Evolutionary conservation across 257 asterid species (phyloP).

Genomic region (Dorcoceras hygrometricum): DNA sequence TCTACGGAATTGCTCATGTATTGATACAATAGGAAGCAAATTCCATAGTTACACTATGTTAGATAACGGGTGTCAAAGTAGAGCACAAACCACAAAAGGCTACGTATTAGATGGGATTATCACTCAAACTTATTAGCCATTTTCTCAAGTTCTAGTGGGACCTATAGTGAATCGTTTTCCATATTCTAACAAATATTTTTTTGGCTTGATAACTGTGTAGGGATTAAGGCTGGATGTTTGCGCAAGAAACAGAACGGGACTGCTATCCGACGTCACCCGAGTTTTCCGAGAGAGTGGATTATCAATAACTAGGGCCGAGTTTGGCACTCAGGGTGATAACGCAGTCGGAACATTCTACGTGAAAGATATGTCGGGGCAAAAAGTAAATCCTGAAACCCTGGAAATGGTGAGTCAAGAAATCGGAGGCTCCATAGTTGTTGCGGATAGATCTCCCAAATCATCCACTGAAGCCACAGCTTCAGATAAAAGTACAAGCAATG

Average conservation of each 20-base stretch:
- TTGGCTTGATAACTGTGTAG: slow-evolving; percentile 27
- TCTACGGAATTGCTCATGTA: too few relatives aligned
- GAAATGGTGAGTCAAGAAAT: slow-evolving; percentile 47
- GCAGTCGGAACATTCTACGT: slow-evolving; percentile 50
- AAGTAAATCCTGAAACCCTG: slow-evolving; percentile 37
- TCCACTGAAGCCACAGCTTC: neutral
- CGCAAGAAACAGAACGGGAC: slow-evolving; percentile 46
- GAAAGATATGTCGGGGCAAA: slow-evolving; percentile 41
- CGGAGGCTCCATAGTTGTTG: slow-evolving; percentile 31
- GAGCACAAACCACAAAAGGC: too few relatives aligned
- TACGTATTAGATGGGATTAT: too few relatives aligned
- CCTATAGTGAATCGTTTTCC: neutral
- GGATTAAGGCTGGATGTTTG: slow-evolving; percentile 53
- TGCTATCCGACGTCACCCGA: slow-evolving; percentile 52
- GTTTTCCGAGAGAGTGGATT: slow-evolving; percentile 58
- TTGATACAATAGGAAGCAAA: too few relatives aligned
- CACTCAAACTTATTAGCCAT: neutral
- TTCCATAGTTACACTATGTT: too few relatives aligned
- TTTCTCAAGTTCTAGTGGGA: too few relatives aligned
- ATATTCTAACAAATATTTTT: neutral
- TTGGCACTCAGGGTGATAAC: slow-evolving; percentile 37
- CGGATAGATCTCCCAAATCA: neutral
- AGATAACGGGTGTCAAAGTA: too few relatives aligned
- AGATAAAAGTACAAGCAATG: neutral
- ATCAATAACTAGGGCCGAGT: slow-evolving; percentile 52